Evolutionary conservation across 2,329 filamentous ascomycete species (phyloP), one percentile per base, ranked within the genome.

Genomic region (Talaromyces sp.): DNA sequence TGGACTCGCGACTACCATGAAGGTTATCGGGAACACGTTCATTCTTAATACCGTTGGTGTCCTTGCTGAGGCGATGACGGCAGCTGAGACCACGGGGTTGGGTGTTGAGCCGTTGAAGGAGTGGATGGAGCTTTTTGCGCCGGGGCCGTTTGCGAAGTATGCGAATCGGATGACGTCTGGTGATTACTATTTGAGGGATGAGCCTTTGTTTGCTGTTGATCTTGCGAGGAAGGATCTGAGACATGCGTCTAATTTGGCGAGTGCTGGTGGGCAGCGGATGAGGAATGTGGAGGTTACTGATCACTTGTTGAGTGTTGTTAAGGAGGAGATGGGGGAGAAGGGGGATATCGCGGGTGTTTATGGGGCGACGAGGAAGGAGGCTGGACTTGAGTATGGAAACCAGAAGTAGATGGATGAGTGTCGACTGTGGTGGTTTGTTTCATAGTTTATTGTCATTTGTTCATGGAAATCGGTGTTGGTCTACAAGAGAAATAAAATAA

Each of bases 21-120:
- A 96, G 74, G 79, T 96, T 17, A 81, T 96, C 9, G 91, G 92
- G 52, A 96, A 96, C 72, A 90, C 88, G 0, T 92, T 96, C 69
- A 82, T 96, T 63, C 70, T 95, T 36, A 89, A 89, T 75, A 92
- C 92, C 82, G 83, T 92, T 20, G 87, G 91, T 66, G 82, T 89
- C 47, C 76, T 96, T 3, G 85, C 89, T 1, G 90, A 96, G 75
- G 88, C 86, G 5, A 83, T 93, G 66, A 84, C 88, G 1, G 74
- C 91, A 5, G 90, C 90, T 4, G 91, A 96, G 72, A 93, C 92
- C 72, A 81, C 83, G 0, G 91, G 91, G 0, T 76, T 96, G 2
- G 90, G 90, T 2, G 80, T 80, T 0, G 83, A 86, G 1, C 83
- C 86, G 33, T 73, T 96, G 54, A 86, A 92, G 69, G 71, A 84